Percentiles rank a stretch among this genome's conserved stretches.
These are phyloP conservation scores for Parafenestella ontariensis DNA, from an alignment of 2,329 filamentous ascomycete genomes.

Conservation along the genomic window DNA sequence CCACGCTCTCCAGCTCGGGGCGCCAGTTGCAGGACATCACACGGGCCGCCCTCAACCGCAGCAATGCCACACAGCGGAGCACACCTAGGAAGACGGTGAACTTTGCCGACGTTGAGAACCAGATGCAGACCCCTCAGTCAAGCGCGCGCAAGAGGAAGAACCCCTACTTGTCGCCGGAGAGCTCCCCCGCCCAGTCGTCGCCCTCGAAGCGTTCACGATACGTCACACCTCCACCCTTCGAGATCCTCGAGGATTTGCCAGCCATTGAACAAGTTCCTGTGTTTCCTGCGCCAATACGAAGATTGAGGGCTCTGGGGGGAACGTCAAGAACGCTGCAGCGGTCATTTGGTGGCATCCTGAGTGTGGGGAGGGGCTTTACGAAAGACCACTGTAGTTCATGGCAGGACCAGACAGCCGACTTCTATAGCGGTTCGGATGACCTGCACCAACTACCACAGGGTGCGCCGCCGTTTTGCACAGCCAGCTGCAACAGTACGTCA, in stretches of 20 bases:
- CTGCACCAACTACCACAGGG: conserved; percentile 57
- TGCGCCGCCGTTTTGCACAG: conserved; percentile 70
- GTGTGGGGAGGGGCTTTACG: conserved; percentile 48
- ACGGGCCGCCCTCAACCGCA: conserved; percentile 53
- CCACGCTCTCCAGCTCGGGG: conserved; percentile 48
- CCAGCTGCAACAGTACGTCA: conserved; percentile 68
- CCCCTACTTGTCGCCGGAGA: conserved; percentile 50
- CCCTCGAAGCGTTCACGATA: conserved; percentile 49
- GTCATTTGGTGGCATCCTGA: conserved; percentile 54
- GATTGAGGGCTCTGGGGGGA: conserved; percentile 43
- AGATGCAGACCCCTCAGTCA: conserved; percentile 41
- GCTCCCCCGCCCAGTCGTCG: conserved; percentile 51
- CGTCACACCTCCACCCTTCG: conserved; percentile 37
- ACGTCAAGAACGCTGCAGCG: conserved; percentile 52
- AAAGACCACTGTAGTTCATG: conserved; percentile 58
- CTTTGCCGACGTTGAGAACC: conserved; percentile 45
- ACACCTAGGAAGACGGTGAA: conserved; percentile 50
- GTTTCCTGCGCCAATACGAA: conserved; percentile 46
- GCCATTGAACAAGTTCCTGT: conserved; percentile 31
- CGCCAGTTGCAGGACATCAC: conserved; percentile 60
- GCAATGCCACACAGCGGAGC: conserved; percentile 31
- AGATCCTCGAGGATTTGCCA: conserved; percentile 42
- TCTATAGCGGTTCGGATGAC: conserved; percentile 65
- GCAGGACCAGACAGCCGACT: conserved; percentile 66
- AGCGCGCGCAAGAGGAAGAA: conserved; percentile 47